Base-by-base conservation (phyloP, 257 asterid genomes). In the Penstemon newberryi region DNA sequence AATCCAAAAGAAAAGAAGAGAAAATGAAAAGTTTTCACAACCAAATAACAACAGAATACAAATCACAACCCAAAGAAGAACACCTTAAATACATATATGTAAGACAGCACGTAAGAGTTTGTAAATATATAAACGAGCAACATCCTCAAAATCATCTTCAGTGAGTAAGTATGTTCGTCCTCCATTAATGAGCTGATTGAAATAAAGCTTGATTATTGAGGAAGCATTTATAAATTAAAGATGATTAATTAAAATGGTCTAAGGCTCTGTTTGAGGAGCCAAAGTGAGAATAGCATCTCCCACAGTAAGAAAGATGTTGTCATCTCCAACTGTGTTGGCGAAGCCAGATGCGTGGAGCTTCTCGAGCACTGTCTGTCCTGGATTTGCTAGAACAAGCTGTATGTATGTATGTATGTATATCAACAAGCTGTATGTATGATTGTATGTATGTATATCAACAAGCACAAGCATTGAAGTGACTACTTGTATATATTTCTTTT, bases 361-460 rank as follows among this genome's bases (percentile, higher is more conserved):
- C 74, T 79, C 91, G 0, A 86, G 78, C 69, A 92, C 96, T 6
- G 37, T 60, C 51, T 81, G 79, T 4, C 98, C 97, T 0, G 98
- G 96, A 73, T 92, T 92, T 47, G 95, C 93, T 45, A 92, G 76
- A 66, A 82, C 76, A 61, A 92, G 90, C 97, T 92, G 90, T 50
- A 25, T 25, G 33, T 25, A 25, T 25, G 33, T 25, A 15, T 15
- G 18, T 15, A 15, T 15, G 18, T 15, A 15, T 15, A 15, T 15
- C 18, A 15, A 15, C 18, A 15, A 15, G 18, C 18, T 15, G 18
- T 15, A 15, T 15, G 18, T 15, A 15, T 15, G 18, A 15, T 15
- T 15, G 18, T 15, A 15, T 15, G 18, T 15, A 15, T 15, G 62
- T 19, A 54, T n/a, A n/a, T 11, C 6, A 52, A 47, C 60, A 70